These are phyloP conservation scores for Carex myosuroides DNA, from an alignment of 176 grass and related monocot genomes.

Conservation along the genomic window DNA sequence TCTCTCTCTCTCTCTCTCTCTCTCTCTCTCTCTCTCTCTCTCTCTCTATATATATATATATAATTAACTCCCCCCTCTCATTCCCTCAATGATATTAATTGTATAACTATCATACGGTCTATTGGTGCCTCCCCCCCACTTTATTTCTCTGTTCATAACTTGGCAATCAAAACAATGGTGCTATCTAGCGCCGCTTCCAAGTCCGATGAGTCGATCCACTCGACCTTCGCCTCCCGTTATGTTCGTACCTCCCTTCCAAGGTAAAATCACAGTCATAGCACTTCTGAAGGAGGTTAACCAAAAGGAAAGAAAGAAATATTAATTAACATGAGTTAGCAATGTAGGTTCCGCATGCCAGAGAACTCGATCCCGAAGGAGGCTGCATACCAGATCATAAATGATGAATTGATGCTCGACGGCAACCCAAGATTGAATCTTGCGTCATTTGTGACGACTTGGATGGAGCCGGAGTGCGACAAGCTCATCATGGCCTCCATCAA, in stretches of 20 bases:
- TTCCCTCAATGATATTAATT: too few relatives aligned
- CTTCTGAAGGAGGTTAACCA: not conserved
- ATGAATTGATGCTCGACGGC: slow-evolving; percentile 93
- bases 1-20: too few relatives aligned
- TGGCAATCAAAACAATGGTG: slow-evolving; percentile 31
- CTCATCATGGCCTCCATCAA: slow-evolving; percentile 70
- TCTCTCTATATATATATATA: too few relatives aligned
- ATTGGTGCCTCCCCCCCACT: too few relatives aligned
- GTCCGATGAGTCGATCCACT: slow-evolving; percentile 56
- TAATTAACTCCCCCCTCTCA: too few relatives aligned
- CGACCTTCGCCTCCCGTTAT: slow-evolving; percentile 80
- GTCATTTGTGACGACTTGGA: slow-evolving; percentile 95
- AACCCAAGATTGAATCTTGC: slow-evolving; percentile 86
- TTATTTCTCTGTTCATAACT: too few relatives aligned
- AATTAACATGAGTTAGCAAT: not conserved
- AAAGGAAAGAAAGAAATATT: not conserved
- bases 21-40: too few relatives aligned
- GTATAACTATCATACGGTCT: too few relatives aligned
- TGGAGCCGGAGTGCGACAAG: slow-evolving; percentile 96
- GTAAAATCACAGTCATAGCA: slow-evolving; percentile 1
- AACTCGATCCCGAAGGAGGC: slow-evolving; percentile 76
- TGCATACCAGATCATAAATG: slow-evolving; percentile 92
- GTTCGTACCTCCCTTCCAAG: slow-evolving; percentile 65
- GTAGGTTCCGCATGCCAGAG: slow-evolving; percentile 60
- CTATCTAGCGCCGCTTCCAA: slow-evolving; percentile 43